These are phyloP conservation scores for Jasminum sambac DNA, from an alignment of 257 asterid genomes.

Conservation along the genomic window DNA sequence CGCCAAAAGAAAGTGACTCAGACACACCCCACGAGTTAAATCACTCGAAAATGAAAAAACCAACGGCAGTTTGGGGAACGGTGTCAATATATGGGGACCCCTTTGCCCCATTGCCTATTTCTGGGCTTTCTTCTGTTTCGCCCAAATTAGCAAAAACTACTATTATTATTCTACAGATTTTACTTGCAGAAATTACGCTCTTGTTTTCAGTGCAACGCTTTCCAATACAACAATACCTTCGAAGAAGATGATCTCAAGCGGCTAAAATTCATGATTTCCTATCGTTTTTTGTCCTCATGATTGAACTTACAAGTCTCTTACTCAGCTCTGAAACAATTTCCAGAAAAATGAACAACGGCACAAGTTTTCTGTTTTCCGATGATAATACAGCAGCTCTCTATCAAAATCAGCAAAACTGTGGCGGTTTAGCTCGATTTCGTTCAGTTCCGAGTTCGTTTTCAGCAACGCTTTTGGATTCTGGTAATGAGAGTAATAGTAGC, in stretches of 20 bases:
- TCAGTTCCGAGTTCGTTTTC: conserved; percentile 86
- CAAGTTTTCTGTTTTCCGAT: conserved; percentile 27
- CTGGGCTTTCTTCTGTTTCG: conserved; percentile 17
- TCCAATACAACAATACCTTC: conserved; percentile 5
- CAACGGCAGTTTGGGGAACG: conserved; percentile 26
- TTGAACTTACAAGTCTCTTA: background rate
- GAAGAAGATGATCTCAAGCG: background rate
- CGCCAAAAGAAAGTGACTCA: no score
- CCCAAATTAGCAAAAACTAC: background rate
- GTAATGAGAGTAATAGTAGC: conserved; percentile 30
- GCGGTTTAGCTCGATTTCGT: conserved; percentile 60
- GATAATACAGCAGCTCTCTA: conserved; percentile 29
- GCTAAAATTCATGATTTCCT: conserved; percentile 6
- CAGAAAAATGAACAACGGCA: conserved; percentile 38
- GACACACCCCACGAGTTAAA: no score
- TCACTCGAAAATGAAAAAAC: conserved; percentile 28
- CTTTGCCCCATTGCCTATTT: conserved; percentile 19
- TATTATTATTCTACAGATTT: conserved; percentile 8
- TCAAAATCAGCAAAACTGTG: conserved; percentile 30
- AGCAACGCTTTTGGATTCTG: conserved; percentile 48
- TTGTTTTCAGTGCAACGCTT: conserved; percentile 30
- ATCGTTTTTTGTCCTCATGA: background rate
- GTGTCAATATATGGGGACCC: conserved; percentile 30
- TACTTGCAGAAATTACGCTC: conserved; percentile 1
- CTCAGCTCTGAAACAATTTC: conserved; percentile 55